These are phyloP conservation scores for Artemisia tridentata DNA, from an alignment of 129 eudicot genomes.

Conservation along the genomic window DNA sequence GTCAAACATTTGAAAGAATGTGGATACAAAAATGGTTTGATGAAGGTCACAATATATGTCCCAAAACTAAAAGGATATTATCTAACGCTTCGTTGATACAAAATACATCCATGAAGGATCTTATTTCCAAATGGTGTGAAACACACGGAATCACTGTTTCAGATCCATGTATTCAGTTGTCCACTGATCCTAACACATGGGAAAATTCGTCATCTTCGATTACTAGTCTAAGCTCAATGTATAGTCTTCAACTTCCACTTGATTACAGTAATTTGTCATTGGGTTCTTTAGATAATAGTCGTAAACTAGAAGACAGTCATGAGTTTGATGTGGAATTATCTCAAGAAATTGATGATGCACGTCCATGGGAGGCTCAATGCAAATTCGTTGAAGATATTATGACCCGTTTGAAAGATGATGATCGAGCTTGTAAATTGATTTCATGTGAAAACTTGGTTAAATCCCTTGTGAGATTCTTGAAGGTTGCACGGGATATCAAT, in stretches of 20 bases:
- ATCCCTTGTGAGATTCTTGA: slow-evolving; percentile 55
- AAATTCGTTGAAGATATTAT: slow-evolving; percentile 49
- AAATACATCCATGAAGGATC: slow-evolving; percentile 52
- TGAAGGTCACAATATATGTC: slow-evolving; percentile 78
- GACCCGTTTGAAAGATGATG: slow-evolving; percentile 38
- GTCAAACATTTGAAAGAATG: slow-evolving; percentile 74
- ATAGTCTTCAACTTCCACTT: slow-evolving; percentile 53
- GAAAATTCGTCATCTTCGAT: slow-evolving; percentile 66
- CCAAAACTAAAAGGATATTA: slow-evolving; percentile 54
- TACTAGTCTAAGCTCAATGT: slow-evolving; percentile 67
- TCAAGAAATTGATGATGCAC: slow-evolving; percentile 42
- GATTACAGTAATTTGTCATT: slow-evolving; percentile 65
- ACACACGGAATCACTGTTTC: slow-evolving; percentile 32
- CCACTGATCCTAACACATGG: slow-evolving; percentile 29
- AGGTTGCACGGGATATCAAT: slow-evolving; percentile 39
- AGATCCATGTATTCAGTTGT: slow-evolving; percentile 39
- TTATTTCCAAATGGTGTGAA: slow-evolving; percentile 62
- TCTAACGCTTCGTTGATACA: slow-evolving; percentile 43
- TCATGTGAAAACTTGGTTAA: slow-evolving; percentile 43
- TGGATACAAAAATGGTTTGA: slow-evolving; percentile 88
- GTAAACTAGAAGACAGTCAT: slow-evolving; percentile 18
- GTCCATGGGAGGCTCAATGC: slow-evolving; percentile 75
- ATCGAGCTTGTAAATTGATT: slow-evolving; percentile 34
- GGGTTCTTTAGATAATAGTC: slow-evolving; percentile 51
- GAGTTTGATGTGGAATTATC: slow-evolving; percentile 33